phyloP scores from a whole-genome alignment of 2,329 filamentous ascomycete species.

The Ophiosphaerella korrae region DNA sequence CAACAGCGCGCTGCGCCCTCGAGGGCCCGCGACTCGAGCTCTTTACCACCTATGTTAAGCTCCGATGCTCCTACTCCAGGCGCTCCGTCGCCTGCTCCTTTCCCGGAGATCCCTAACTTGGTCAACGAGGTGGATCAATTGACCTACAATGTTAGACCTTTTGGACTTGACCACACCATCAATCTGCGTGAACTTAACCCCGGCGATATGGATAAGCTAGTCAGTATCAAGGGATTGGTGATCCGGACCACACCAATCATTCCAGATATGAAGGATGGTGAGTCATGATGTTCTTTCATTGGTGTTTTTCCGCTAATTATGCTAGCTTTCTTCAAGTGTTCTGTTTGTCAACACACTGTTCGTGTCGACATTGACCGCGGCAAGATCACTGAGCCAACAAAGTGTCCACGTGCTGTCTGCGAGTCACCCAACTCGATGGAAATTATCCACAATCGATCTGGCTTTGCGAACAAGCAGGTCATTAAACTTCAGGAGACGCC shows the following conservation, averaged over 20 bases:
- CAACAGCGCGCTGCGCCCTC: conserved; percentile 54
- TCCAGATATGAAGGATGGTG: conserved; percentile 92
- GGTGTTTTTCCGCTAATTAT: conserved; percentile 10
- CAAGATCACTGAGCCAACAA: conserved; percentile 92
- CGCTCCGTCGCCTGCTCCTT: conserved; percentile 37
- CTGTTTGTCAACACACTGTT: conserved; percentile 87
- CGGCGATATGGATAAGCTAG: conserved; percentile 94
- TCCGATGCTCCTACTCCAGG: conserved; percentile 68
- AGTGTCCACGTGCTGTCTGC: conserved; percentile 83
- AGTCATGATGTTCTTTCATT: conserved; percentile 6
- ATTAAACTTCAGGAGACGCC: conserved; percentile 98
- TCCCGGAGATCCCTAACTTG: conserved; percentile 67
- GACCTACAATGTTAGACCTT: conserved; percentile 85
- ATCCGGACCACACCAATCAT: conserved; percentile 96
- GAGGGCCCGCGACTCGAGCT: conserved; percentile 63
- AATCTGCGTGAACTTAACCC: conserved; percentile 96
- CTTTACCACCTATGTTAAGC: conserved; percentile 76
- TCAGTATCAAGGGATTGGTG: conserved; percentile 93
- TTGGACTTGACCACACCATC: conserved; percentile 82
- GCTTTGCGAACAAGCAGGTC: conserved; percentile 96
- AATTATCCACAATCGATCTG: conserved; percentile 93
- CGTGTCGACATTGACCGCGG: conserved; percentile 92
- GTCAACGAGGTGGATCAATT: conserved; percentile 77
- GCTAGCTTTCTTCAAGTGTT: conserved; percentile 92
- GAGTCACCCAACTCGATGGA: conserved; percentile 93